Base-by-base conservation (phyloP, 2,329 filamentous ascomycete genomes). In the Periglandula ipomoeae region DNA sequence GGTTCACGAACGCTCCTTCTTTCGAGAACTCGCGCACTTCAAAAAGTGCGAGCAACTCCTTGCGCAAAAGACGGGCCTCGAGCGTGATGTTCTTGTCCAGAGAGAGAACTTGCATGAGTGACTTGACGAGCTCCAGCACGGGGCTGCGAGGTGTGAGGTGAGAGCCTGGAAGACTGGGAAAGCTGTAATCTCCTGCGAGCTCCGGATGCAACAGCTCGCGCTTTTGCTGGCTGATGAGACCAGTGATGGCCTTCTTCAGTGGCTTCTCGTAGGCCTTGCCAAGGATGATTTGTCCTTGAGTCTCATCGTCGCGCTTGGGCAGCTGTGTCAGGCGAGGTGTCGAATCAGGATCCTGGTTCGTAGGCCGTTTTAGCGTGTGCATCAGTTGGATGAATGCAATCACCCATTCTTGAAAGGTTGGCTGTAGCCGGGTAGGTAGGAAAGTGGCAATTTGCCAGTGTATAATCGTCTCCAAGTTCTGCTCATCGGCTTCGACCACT, bases 361-460 rank as follows among this genome's bases (percentile, higher is more conserved):
- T 66, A 0, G 86, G 84, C 5, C 83, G 80, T 67, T 97, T 98
- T 53, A 90, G 75, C 11, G 74, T 70, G 60, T 96, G 90, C 90
- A 98, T 96, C 48, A 96, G 75, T 56, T 95, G 83, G 56, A 98
- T 87, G 65, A 96, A 98, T 62, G 95, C 89, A 13, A 95, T 81
- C 3, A 96, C 81, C 89, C 90, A 96, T 58, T 95, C 84, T 53
- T 90, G 80, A 71, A 98, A 98, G 9, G 84, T 79, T 1, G 85
- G 78, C 60, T 97, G 90, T 44, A 98, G 74, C 4, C 85, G 82
- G 1, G 71, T 64, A 0, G 94, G 93, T 1, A 98, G 70, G 64
- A 96, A 96, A 1, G 88, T 90, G 41, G 83, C 85, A 62, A 98
- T 85, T 65, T 98, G 93, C 94, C 94, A 98, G 67, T 95, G 87